These are phyloP conservation scores for Orbilia javanica DNA, from an alignment of 2,329 filamentous ascomycete species.

Conservation along the genomic window DNA sequence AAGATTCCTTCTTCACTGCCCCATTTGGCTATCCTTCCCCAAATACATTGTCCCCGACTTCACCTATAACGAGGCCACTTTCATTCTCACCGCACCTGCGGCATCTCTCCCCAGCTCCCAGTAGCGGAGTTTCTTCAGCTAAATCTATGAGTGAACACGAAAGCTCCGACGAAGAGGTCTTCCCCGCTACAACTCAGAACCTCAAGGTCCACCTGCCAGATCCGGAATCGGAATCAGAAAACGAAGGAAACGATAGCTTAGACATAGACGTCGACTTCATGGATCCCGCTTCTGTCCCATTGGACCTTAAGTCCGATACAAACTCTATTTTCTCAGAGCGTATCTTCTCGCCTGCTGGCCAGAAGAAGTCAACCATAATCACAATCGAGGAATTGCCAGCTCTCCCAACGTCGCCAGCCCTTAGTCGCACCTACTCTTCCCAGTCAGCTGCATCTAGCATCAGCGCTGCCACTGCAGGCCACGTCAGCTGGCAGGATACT, in stretches of 20 bases:
- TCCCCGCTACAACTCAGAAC: conserved; percentile 39
- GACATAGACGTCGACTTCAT: conserved; percentile 27
- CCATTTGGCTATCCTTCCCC: conserved; percentile 49
- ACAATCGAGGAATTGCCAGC: conserved; percentile 57
- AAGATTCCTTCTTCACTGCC: conserved; percentile 44
- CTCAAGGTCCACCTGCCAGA: conserved; percentile 53
- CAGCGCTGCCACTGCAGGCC: conserved; percentile 27
- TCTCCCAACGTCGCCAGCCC: conserved; percentile 46
- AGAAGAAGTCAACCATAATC: conserved; percentile 28
- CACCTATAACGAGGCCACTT: conserved; percentile 41
- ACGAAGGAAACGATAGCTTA: conserved; percentile 2
- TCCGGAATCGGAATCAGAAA: conserved; percentile 52
- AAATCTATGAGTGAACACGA: conserved; percentile 53
- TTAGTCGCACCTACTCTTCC: conserved; percentile 47
- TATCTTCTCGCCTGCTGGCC: conserved; percentile 5
- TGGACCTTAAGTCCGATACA: conserved; percentile 51
- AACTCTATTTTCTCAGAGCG: conserved; percentile 43
- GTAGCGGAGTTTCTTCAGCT: conserved; percentile 47
- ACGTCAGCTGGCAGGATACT: conserved; percentile 52
- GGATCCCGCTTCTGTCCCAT: conserved; percentile 34
- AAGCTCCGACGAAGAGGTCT: conserved; percentile 51
- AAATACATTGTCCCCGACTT: conserved; percentile 47
- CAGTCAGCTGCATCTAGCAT: conserved; percentile 28
- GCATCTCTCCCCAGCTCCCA: conserved; percentile 54
- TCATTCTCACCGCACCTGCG: conserved; percentile 54